Percentiles rank a stretch among this genome's conserved stretches.
These are phyloP conservation scores for Omphalea diandra DNA, from an alignment of 441 rosid genomes.

Conservation along the genomic window DNA sequence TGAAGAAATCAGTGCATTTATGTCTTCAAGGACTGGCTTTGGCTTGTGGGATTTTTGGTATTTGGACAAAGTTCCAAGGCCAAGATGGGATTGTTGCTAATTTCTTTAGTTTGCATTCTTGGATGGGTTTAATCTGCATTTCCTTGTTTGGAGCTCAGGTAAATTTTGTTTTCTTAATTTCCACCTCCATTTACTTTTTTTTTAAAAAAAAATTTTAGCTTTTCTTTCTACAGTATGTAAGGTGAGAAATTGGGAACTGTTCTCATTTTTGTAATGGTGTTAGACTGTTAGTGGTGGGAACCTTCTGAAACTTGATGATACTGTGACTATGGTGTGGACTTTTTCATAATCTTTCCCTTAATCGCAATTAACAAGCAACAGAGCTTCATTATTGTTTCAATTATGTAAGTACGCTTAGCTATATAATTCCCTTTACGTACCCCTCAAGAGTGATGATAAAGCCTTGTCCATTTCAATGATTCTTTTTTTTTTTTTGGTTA, in stretches of 20 bases:
- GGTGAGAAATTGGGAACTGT: too few species aligned
- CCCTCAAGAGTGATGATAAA: not conserved
- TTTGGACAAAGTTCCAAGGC: constrained; percentile 79
- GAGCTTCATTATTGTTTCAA: not conserved
- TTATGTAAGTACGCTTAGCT: not conserved
- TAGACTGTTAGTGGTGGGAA: too few species aligned
- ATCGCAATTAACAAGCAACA: not conserved
- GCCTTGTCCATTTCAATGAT: too few species aligned
- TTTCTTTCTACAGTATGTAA: too few species aligned
- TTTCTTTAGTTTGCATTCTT: constrained; percentile 89
- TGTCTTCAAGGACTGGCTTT: constrained; percentile 84
- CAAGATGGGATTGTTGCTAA: constrained; percentile 63
- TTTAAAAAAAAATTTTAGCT: too few species aligned
- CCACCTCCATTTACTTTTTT: not conserved
- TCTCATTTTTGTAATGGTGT: too few species aligned
- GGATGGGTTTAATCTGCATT: constrained; percentile 91
- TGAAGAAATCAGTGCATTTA: constrained; percentile 80
- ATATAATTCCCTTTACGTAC: not conserved
- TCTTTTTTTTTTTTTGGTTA: too few species aligned
- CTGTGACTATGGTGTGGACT: not conserved
- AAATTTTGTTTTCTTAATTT: not conserved
- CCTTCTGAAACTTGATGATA: not conserved
- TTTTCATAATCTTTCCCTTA: not conserved
- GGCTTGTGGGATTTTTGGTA: constrained; percentile 74
- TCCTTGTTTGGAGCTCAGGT: constrained; percentile 88